Base-by-base conservation (phyloP, 169 alveolate genomes). In the Cryptosporidium viatorum region DNA sequence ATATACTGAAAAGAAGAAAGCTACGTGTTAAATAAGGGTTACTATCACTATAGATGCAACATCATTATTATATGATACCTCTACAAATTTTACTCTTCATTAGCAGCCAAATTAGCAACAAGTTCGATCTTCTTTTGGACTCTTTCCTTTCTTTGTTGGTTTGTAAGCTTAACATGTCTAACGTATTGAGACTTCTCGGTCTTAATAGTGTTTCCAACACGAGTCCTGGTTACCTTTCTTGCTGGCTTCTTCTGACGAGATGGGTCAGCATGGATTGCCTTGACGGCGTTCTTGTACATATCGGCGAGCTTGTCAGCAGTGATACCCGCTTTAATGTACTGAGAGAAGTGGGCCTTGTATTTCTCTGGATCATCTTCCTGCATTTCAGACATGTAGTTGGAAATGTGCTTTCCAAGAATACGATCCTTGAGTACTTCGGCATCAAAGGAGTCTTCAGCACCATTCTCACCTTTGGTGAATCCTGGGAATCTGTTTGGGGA, bases 401-500 rank as follows among this genome's bases (percentile, higher is more conserved):
- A 98, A 69, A 98, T 99, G 93, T 98, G 99, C 52, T 92, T 93
- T 45, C 99, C 99, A 87, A 96, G 96, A 92, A 99, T 98, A 92
- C 99, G 98, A 48, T 97, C 98, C 86, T 99, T 97, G 96, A 98
- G 99, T 55, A 93, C 99, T 84, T 96, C 99, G 26, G 99, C 99
- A 87, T 98, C 99, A 95, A 97, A 98, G 89, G 95, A 96, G 69
- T 95, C 95, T 86, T 95, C 97, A 45, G 94, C 96, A 14, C 96
- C 98, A 58, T 92, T 97, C 69, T 91, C 95, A 45, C 92, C 95
- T 91, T 93, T 93, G 59, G 93, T 92, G 96, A 93, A 98, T 65
- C 99, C 99, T 26, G 99, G 99, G 99, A 99, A 99, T 91, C 99
- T 96, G 95, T 97, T 97, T 94, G 95, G 95, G 73, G 97, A 95